These are phyloP conservation scores for Hymenoscyphus occultus DNA, from an alignment of 2,329 filamentous ascomycete species.

Conservation along the genomic window DNA sequence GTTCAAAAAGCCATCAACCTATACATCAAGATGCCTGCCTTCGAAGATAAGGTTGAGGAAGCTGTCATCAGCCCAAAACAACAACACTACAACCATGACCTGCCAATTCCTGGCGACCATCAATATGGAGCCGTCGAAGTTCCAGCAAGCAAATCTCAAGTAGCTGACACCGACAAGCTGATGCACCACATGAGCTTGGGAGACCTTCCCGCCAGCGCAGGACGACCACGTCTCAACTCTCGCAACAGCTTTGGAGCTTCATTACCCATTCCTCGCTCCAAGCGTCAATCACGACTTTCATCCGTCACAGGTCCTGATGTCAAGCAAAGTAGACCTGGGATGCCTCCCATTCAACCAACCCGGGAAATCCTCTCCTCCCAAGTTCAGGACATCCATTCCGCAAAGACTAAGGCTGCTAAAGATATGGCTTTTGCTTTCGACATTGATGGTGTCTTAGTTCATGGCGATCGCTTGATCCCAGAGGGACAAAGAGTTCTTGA, in stretches of 20 bases:
- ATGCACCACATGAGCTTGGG: conserved; percentile 71
- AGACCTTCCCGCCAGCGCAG: conserved; percentile 38
- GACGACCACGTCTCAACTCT: conserved; percentile 53
- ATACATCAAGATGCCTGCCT: conserved; percentile 53
- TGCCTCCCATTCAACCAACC: conserved; percentile 57
- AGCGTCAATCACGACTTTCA: conserved; percentile 65
- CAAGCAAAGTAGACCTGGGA: conserved; percentile 49
- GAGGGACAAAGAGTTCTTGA: conserved; percentile 64
- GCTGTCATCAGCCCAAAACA: conserved; percentile 10
- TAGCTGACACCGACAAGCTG: conserved; percentile 64
- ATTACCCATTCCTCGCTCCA: conserved; percentile 69
- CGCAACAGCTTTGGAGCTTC: conserved; percentile 74
- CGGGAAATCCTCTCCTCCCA: conserved; percentile 68
- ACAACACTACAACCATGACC: conserved; percentile 17
- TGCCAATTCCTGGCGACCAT: conserved; percentile 46
- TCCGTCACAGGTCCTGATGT: conserved; percentile 53
- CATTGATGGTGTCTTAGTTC: conserved; percentile 72
- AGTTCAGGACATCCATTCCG: conserved; percentile 63
- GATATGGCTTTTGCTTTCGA: conserved; percentile 83
- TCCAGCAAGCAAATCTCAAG: conserved; percentile 63
- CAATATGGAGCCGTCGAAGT: conserved; percentile 57
- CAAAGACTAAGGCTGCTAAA: conserved; percentile 68
- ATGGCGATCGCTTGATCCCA: conserved; percentile 68
- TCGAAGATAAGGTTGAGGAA: conserved; percentile 54
- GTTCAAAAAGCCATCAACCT: not conserved